Evolutionary conservation across 495 filamentous ascomycete species (phyloP), one percentile per base, ranked within the genome.

Genomic region (Neurospora sp.): DNA sequence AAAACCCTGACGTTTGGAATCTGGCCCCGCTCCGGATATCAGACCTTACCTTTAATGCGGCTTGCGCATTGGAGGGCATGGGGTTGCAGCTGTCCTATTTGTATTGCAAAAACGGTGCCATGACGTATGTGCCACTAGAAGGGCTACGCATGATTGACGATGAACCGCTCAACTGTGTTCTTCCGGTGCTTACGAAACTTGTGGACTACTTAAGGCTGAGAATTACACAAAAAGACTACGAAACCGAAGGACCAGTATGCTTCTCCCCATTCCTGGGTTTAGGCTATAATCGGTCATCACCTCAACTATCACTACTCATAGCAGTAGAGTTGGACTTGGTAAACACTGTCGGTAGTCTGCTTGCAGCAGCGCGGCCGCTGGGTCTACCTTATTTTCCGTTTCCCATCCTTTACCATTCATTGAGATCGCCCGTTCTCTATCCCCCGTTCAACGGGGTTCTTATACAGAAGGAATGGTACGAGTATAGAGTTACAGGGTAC

Each of bases 101-200:
- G 6, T 8, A 31, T 16, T 16, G 23, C 23, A 5, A 31, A 31
- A 60, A 60, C 1, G 49, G 11, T 5, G 11, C 4, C 8, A 0
- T 0, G 4, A 5, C 10, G 5, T 0, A 4, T 3, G 0, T 11
- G 3, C 4, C 2, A 14, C 0, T 1, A 14, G 3, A 1, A 1
- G 1, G 2, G 5, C 5, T 60, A 60, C 20, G 6, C 20, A 0
- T 1, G 20, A 12, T 27, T 3, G 49, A 27, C 20, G 0, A 2
- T 27, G 23, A 60, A 60, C 49, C 49, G 5, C 11, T 31, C 12
- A 0, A 31, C 3, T 31, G 49, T 1, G 49, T 60, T 16, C 5
- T 60, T 16, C 49, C 49, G 0, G 49, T 60, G 0, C 49, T 31
- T 0, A 2, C 23, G 2, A 60, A 60, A 31, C 0, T 60, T 31